Percentiles rank a stretch among this genome's conserved stretches.
Evolutionary conservation across 805 yeast genomes (phyloP).

Genomic region (Torulaspora gathmanii): DNA sequence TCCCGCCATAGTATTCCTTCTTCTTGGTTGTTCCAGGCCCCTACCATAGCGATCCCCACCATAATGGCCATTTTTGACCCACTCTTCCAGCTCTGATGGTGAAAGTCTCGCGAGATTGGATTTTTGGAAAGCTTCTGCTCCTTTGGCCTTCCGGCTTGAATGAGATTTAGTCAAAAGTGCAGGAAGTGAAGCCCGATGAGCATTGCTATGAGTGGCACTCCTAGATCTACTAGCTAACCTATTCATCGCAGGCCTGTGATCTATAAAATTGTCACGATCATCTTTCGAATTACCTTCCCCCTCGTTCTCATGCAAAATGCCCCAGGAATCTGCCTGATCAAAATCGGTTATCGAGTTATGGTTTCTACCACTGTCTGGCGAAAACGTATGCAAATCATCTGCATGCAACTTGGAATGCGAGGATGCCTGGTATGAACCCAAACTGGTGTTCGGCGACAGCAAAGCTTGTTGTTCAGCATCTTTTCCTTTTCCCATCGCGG

Average conservation of each 20-base stretch:
- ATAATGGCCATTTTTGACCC: conserved; percentile 11
- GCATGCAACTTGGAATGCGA: not conserved
- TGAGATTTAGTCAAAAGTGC: conserved; percentile 8
- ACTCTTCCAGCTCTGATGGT: conserved; percentile 18
- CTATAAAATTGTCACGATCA: conserved; percentile 22
- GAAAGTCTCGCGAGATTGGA: conserved; percentile 8
- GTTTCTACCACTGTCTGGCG: conserved; percentile 3
- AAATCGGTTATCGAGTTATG: conserved; percentile 24
- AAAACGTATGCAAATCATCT: not conserved
- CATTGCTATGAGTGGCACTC: conserved; percentile 7
- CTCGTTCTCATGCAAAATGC: conserved; percentile 32
- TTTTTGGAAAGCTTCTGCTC: conserved; percentile 6
- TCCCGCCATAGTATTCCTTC: conserved; percentile 17
- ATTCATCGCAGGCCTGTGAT: conserved; percentile 26
- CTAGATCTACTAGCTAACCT: conserved; percentile 11
- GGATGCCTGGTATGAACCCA: conserved; percentile 12
- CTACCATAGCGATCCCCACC: conserved; percentile 10
- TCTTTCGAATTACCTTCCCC: conserved; percentile 12
- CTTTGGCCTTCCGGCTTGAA: conserved; percentile 4
- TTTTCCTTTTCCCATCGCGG: conserved; percentile 3
- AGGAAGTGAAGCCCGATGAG: conserved; percentile 12
- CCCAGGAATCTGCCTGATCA: conserved; percentile 34
- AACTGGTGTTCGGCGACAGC: conserved; percentile 14
- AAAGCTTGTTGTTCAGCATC: conserved; percentile 8
- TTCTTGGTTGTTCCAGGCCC: conserved; percentile 9